Conservation (phyloP, 2,329 filamentous ascomycete genomes). For the Magnaporthales sp. region DNA sequence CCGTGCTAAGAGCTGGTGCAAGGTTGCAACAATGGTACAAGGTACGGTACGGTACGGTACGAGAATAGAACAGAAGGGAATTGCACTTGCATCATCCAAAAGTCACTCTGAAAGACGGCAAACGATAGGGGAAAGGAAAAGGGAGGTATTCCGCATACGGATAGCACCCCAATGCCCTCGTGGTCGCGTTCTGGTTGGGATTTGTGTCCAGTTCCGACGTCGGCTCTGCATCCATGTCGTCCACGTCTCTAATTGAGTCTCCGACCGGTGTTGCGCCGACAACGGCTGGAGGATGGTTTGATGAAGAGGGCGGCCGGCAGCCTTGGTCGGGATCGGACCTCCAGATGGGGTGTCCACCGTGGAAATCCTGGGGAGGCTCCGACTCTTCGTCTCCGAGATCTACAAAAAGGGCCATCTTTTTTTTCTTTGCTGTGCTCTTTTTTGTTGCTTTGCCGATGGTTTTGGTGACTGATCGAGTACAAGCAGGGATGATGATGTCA, state of each 20-base stretch:
- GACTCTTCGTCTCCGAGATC: slow-evolving; percentile 22
- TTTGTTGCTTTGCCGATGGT: not conserved
- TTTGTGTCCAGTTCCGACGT: slow-evolving; percentile 21
- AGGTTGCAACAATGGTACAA: not conserved
- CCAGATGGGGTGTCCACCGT: slow-evolving; percentile 16
- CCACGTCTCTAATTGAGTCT: slow-evolving; percentile 2
- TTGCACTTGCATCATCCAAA: slow-evolving; percentile 10
- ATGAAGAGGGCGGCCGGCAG: slow-evolving; percentile 7
- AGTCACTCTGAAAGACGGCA: slow-evolving; percentile 5
- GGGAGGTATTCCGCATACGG: slow-evolving; percentile 44
- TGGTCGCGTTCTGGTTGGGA: slow-evolving; percentile 50
- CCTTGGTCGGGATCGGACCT: slow-evolving; percentile 9
- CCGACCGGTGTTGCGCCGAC: slow-evolving; percentile 6
- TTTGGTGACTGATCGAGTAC: not conserved
- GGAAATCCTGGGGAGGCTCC: slow-evolving; percentile 16
- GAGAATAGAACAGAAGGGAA: not conserved
- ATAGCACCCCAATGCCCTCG: slow-evolving; percentile 57
- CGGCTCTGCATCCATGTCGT: slow-evolving; percentile 4
- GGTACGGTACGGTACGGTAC: not conserved
- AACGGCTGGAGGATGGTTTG: not conserved
- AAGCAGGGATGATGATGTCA: not conserved
- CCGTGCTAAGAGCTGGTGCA: not conserved
- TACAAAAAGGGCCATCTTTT: slow-evolving; percentile 22
- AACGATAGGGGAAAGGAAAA: slow-evolving; percentile 13
- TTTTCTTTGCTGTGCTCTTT: not conserved